Conservation (phyloP, 2,329 filamentous ascomycete genomes). For the Pseudofabraea citricarpa region DNA sequence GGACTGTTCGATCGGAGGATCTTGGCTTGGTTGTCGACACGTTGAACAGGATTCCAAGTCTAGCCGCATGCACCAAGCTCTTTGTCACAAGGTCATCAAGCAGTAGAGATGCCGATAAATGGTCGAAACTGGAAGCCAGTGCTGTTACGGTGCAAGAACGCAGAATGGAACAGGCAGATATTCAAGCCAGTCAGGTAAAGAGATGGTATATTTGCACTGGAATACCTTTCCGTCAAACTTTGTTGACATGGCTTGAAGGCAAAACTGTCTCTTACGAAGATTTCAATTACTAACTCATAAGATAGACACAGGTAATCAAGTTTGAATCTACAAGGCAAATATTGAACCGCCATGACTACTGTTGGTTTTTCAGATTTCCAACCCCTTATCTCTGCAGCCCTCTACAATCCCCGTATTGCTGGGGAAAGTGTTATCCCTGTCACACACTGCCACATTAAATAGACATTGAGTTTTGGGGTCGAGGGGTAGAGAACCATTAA, state of each 20-base stretch:
- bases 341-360: no score
- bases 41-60: constrained; percentile 44
- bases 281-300: constrained; percentile 32
- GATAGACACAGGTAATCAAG: no score
- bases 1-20: constrained; percentile 62
- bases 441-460: constrained; percentile 5
- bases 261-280: constrained; percentile 43
- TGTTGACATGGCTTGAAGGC: constrained; percentile 43
- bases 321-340: no score
- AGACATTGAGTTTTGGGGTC: constrained; percentile 1
- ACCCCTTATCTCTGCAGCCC: not conserved
- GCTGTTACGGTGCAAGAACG: constrained; percentile 34
- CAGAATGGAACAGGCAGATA: constrained; percentile 42
- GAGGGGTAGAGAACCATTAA: constrained; percentile 1
- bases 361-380: not conserved
- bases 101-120: constrained; percentile 21
- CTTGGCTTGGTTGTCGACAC: constrained; percentile 56
- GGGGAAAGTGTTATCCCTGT: not conserved
- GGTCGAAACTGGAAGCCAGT: constrained; percentile 22
- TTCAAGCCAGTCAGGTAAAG: constrained; percentile 28
- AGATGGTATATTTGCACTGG: constrained; percentile 59
- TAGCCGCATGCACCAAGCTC: constrained; percentile 50
- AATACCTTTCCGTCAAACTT: constrained; percentile 39
- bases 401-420: not conserved
- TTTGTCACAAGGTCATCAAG: constrained; percentile 59